Evolutionary conservation across 2,329 filamentous ascomycete species (phyloP), one percentile per base, ranked within the genome.

Genomic region (Balansia obtecta): DNA sequence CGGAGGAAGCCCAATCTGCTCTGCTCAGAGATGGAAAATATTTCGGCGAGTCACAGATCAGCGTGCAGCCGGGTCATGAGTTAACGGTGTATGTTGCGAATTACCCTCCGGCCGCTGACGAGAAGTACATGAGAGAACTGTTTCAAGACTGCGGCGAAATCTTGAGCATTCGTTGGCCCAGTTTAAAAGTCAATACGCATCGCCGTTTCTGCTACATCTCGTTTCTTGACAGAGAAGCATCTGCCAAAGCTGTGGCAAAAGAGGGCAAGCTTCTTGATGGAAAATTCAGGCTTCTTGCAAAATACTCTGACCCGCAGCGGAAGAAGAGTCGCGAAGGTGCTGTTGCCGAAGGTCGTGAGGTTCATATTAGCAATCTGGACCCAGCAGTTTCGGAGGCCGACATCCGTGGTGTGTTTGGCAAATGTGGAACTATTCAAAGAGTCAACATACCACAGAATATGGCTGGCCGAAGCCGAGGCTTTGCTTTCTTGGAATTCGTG

Each of bases 141-240:
- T 91, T 91, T 66, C 74, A 76, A 53, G 73, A 79, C 52, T 91
- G 83, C 60, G 93, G 93, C 42, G 81, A 91, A 42, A 83, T 98
- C 50, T 74, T 95, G 50, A 87, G 84, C 60, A 77, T 97, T 48
- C 84, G 93, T 20, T 93, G 93, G 69, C 93, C 93, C 2, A 95
- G 88, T 51, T 77, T 98, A 48, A 94, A 94, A 64, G 89, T 78
- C 65, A 91, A 96, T 60, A 83, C 85, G 1, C 83, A 87, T 58
- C 86, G 93, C 33, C 85, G 93, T 22, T 98, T 98, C 70, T 96
- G 90, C 71, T 98, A 98, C 65, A 76, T 96, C 7, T 88, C 94
- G n/a, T 96, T 96, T 63, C 76, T 82, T 45, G 80, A 81, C 33
- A 67, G 76, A 2, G 74, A 75, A n/a, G 77, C 79, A 48, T 87